A percentile compares a stretch with the other conserved stretches of the same genome.
phyloP scores from a whole-genome alignment of 2,329 filamentous ascomycete species.

The Aspergillus ustus region DNA sequence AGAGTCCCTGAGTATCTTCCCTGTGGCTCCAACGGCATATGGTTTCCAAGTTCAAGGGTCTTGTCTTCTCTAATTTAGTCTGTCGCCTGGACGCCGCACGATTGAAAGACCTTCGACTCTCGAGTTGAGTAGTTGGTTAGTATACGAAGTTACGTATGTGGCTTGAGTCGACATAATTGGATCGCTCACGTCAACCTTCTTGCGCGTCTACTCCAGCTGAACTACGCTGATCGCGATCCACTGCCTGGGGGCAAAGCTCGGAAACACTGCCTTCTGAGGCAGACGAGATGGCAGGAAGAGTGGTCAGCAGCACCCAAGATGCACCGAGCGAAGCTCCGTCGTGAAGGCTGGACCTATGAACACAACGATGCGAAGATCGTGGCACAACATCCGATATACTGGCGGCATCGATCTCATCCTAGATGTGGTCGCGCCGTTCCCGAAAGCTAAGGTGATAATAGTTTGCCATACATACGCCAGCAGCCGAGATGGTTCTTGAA shows the following conservation, averaged over 20 bases:
- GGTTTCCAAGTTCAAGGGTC: background rate
- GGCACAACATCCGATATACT: slow-evolving; percentile 2
- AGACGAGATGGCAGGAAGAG: background rate
- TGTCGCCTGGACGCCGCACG: no score
- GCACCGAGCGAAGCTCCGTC: background rate
- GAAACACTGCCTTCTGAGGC: slow-evolving; percentile 3
- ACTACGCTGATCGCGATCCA: slow-evolving; percentile 12
- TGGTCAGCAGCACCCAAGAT: background rate
- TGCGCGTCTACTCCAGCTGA: slow-evolving; percentile 12
- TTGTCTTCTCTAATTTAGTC: background rate
- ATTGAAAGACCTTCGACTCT: background rate
- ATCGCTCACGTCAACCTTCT: slow-evolving; percentile 1
- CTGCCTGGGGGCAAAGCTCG: background rate
- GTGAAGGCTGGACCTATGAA: background rate
- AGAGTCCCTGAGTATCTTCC: background rate
- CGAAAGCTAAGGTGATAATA: background rate
- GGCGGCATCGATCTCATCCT: background rate
- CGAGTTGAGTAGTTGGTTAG: background rate
- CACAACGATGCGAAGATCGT: background rate
- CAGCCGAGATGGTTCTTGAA: background rate
- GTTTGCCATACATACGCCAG: background rate
- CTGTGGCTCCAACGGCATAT: background rate
- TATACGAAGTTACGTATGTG: slow-evolving; percentile 12
- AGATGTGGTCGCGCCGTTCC: background rate
- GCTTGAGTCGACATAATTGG: slow-evolving; percentile 4